Evolutionary conservation across 345 rosid species (phyloP).

Genomic region (Barbarea vulgaris): DNA sequence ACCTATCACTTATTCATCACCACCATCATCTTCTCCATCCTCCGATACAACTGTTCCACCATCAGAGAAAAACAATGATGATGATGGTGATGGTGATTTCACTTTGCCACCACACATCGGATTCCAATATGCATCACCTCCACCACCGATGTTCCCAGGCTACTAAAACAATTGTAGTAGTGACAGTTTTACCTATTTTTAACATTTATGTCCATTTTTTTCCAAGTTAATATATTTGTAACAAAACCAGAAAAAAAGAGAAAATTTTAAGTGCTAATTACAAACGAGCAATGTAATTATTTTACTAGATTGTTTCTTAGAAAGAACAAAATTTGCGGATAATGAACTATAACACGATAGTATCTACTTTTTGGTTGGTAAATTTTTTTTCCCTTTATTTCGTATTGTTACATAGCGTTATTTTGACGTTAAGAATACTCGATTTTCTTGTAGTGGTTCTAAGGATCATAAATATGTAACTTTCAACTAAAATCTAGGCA

Average conservation of each 20-base stretch:
- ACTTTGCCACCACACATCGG: constrained; percentile 55
- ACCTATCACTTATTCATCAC: constrained; percentile 7
- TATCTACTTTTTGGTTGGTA: neutral
- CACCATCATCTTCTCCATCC: constrained; percentile 3
- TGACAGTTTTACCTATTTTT: constrained; percentile 2
- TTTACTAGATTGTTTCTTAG: neutral
- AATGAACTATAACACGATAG: too few species aligned
- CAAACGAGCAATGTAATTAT: neutral
- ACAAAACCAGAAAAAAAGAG: neutral
- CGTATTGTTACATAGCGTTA: too few species aligned
- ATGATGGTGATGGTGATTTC: constrained; percentile 12
- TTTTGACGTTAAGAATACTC: too few species aligned
- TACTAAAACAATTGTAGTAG: constrained; percentile 41
- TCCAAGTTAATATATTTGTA: neutral
- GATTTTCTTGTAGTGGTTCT: too few species aligned
- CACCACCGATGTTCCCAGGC: constrained; percentile 66
- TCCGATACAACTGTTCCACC: neutral
- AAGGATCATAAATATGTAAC: too few species aligned
- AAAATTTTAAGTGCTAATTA: neutral
- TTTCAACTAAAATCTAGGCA: too few species aligned
- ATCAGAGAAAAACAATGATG: neutral
- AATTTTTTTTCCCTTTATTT: too few species aligned
- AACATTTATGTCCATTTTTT: constrained; percentile 7
- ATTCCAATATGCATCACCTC: constrained; percentile 60
- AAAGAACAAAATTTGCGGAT: neutral